Conservation (phyloP, 139 green algal genomes). For the Edaphochlamys debaryana region DNA sequence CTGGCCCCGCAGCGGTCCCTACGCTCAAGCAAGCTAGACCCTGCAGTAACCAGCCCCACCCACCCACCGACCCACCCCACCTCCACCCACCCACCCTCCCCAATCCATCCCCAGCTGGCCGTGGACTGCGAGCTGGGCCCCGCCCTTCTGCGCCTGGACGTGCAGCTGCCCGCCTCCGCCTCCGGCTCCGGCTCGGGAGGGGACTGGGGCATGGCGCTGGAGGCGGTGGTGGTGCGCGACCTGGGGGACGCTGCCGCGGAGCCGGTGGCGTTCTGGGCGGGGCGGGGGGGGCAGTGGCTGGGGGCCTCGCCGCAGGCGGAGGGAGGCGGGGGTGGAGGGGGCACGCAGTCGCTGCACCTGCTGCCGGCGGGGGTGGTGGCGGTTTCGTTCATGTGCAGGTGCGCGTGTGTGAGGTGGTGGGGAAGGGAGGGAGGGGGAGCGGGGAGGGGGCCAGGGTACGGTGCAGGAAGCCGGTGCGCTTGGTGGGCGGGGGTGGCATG, state of each 20-base stretch:
- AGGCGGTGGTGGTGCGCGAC: neutral
- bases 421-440: too few species aligned
- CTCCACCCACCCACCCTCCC: neutral
- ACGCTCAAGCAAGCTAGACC: too few species aligned
- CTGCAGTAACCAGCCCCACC: too few species aligned
- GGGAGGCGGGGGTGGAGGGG: neutral
- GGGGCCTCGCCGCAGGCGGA: neutral
- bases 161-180: neutral
- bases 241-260: neutral
- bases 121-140: neutral
- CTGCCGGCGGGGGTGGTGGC: constrained; percentile 1
- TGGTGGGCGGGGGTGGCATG: too few species aligned
- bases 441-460: neutral
- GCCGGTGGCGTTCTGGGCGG: neutral
- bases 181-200: too few species aligned
- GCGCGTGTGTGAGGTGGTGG: neutral
- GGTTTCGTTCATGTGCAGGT: constrained; percentile 26
- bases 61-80: neutral
- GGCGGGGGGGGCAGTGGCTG: neutral
- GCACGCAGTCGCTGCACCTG: constrained; percentile 19
- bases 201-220: constrained; percentile 21
- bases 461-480: too few species aligned
- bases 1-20: too few species aligned
- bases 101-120: neutral
- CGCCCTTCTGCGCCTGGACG: constrained; percentile 6